phyloP scores from a whole-genome alignment of 2,329 filamentous ascomycete species.

The Didymella glomerata region DNA sequence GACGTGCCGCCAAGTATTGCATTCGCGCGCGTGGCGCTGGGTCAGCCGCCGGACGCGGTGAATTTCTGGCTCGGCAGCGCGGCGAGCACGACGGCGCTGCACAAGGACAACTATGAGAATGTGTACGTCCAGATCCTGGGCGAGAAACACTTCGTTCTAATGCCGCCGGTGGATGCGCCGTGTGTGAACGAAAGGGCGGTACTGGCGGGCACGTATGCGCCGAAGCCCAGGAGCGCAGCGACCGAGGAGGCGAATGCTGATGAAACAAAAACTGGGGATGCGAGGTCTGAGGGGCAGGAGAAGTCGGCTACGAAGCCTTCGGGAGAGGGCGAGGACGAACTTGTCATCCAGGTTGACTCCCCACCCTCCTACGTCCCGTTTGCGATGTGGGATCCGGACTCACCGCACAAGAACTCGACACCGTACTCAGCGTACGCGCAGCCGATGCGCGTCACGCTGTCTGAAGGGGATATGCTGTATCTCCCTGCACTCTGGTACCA shows the following conservation, averaged over 20 bases:
- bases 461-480: constrained; percentile 82
- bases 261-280: no score
- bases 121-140: constrained; percentile 80
- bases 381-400: constrained; percentile 77
- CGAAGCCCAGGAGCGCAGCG: background rate
- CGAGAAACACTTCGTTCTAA: constrained; percentile 75
- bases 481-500: constrained; percentile 84
- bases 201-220: constrained; percentile 65
- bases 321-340: background rate
- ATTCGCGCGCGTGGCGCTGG: constrained; percentile 76
- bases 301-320: no score
- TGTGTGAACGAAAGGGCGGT: constrained; percentile 72
- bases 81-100: constrained; percentile 73
- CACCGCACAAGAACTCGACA: constrained; percentile 57
- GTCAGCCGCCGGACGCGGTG: constrained; percentile 73
- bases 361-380: constrained; percentile 66
- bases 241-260: no score
- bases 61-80: constrained; percentile 84
- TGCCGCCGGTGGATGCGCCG: constrained; percentile 75
- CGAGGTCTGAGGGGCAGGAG: no score
- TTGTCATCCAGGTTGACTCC: constrained; percentile 46
- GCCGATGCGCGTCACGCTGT: constrained; percentile 72
- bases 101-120: constrained; percentile 88
- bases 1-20: constrained; percentile 72
- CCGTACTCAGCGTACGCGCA: constrained; percentile 66